A percentile compares a stretch with the other conserved stretches of the same genome.
These are phyloP conservation scores for Pseudogymnoascus sp. DNA, from an alignment of 2,329 filamentous ascomycete species.

Conservation along the genomic window DNA sequence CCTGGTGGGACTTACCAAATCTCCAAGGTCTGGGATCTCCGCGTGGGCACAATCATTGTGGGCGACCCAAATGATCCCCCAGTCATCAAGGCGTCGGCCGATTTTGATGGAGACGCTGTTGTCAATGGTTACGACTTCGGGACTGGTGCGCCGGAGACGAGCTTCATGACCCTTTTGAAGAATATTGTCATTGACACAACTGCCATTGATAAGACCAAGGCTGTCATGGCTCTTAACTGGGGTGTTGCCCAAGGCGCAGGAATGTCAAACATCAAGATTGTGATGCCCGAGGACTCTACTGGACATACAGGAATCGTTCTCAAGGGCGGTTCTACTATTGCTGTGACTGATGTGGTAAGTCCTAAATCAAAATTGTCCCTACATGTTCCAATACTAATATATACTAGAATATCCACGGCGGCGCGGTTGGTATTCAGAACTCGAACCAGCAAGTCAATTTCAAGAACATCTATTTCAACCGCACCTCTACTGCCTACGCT, in stretches of 20 bases:
- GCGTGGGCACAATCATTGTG: slow-evolving; percentile 29
- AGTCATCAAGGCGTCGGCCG: slow-evolving; percentile 20
- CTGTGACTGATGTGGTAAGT: background rate
- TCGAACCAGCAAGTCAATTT: slow-evolving; percentile 57
- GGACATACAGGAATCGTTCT: slow-evolving; percentile 30
- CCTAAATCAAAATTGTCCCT: background rate
- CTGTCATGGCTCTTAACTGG: slow-evolving; percentile 32
- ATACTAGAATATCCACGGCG: slow-evolving; percentile 40
- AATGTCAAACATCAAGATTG: slow-evolving; percentile 32
- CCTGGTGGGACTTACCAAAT: slow-evolving; percentile 7
- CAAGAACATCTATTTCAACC: slow-evolving; percentile 4
- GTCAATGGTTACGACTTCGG: slow-evolving; percentile 27
- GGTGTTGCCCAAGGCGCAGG: slow-evolving; percentile 32
- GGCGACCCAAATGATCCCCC: slow-evolving; percentile 32
- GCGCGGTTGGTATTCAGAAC: slow-evolving; percentile 30
- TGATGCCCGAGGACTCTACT: slow-evolving; percentile 29
- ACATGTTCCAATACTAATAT: background rate
- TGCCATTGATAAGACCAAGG: slow-evolving; percentile 20
- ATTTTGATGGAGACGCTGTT: slow-evolving; percentile 19
- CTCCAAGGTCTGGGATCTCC: background rate
- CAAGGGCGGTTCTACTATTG: slow-evolving; percentile 26
- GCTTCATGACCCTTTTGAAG: slow-evolving; percentile 33
- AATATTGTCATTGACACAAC: slow-evolving; percentile 34
- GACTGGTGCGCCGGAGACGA: slow-evolving; percentile 23
- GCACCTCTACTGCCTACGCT: background rate